Conservation (phyloP, 2,329 filamentous ascomycete genomes). For the Penicillium sp. region DNA sequence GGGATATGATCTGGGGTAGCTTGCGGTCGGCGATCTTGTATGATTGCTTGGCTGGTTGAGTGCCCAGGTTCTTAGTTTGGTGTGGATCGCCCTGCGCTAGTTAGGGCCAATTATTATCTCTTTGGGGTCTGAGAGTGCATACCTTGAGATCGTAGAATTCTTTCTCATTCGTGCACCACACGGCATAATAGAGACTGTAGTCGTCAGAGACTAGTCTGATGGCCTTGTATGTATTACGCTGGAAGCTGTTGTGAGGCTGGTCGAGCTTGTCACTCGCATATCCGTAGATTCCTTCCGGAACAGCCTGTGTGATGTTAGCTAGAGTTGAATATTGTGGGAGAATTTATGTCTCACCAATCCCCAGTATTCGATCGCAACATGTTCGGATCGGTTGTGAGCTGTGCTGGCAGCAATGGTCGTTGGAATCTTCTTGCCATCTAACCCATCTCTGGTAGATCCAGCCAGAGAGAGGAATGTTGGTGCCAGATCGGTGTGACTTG, state of each 20-base stretch:
- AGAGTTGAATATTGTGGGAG: neutral
- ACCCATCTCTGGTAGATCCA: conserved; percentile 45
- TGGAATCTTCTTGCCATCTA: conserved; percentile 58
- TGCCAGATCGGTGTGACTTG: conserved; percentile 64
- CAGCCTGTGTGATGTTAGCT: conserved; percentile 15
- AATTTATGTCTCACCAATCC: conserved; percentile 34
- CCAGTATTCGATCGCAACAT: conserved; percentile 62
- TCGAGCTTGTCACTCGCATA: conserved; percentile 22
- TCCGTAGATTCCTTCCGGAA: conserved; percentile 32
- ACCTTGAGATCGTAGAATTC: conserved; percentile 66
- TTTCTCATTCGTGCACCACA: conserved; percentile 69
- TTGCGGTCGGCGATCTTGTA: conserved; percentile 21
- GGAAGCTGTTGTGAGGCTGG: conserved; percentile 17
- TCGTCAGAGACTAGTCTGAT: conserved; percentile 55
- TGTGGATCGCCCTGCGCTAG: conserved; percentile 51
- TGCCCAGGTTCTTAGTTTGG: conserved; percentile 51
- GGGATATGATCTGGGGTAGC: conserved; percentile 45
- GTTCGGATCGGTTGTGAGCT: conserved; percentile 46
- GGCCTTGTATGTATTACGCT: conserved; percentile 63
- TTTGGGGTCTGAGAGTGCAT: conserved; percentile 14
- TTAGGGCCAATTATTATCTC: neutral
- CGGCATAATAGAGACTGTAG: conserved; percentile 66
- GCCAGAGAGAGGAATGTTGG: conserved; percentile 58
- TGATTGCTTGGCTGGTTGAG: conserved; percentile 19
- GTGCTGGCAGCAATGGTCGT: conserved; percentile 31